Evolutionary conservation across 2,329 filamentous ascomycete genomes (phyloP), one percentile per base, ranked within the genome.

Genomic region (Stromatinia cepivora): DNA sequence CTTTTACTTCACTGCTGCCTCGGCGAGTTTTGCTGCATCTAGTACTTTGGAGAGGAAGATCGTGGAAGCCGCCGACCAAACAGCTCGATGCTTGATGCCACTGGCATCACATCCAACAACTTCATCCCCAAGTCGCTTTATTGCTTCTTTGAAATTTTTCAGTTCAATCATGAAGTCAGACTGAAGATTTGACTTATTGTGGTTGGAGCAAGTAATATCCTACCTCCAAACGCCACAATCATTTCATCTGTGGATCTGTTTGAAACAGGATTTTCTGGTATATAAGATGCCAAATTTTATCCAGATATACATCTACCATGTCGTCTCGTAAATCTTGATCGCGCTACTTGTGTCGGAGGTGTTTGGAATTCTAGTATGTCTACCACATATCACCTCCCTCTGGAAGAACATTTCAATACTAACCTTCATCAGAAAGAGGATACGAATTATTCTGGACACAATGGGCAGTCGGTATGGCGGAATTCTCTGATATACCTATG

Each of bases 31-130:
- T 0, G 63, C 63, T 59, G 54, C 31, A n/a, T 67, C 75, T 45
- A 79, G 81, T 56, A 79, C 78, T 70, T 77, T 73, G 77, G 84
- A 83, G 71, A 82, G 80, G 53, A 80, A 76, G 70, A 83, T 70
- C 10, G 81, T 56, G n/a, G 82, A 77, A 28, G 78, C 71, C 2
- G 77, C 75, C 4, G 78, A 54, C 52, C 52, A 54, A 13, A 34
- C 52, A 20, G 28, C 20, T 54, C 10, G 52, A 54, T 54, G 28
- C 31, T 54, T 20, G 52, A 34, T 54, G 52, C 10, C 52, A 28
- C 52, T 22, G 28, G 28, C 15, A 34, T 31, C 0, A 20, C 17
- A 20, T 7, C 20, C 9, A 22, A 11, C 3, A 54, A 31, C 13
- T 31, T 34, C 8, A 54, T 34, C 10, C 7, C 2, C 3, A 31